Base-by-base conservation (phyloP, 805 yeast genomes). In the Pichia deserticola region DNA sequence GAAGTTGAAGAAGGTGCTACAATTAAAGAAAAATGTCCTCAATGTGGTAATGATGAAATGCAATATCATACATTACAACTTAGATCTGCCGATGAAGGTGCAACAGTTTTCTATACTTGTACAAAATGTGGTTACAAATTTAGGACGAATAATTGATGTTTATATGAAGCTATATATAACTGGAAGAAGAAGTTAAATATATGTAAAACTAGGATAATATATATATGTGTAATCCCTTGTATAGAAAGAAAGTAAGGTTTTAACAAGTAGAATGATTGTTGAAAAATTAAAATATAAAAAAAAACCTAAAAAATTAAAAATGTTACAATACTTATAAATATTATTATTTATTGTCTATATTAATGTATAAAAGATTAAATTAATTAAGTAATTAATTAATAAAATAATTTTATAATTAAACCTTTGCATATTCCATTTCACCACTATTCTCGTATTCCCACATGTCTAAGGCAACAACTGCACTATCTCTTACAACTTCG, bases 1-100 rank as follows among this genome's bases (percentile, higher is more conserved):
- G 97, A 92, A 57, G 69, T 87, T 42, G 95, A 84, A 52, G 97
- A 89, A 53, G 99, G 98, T 55, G 99, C 99, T 38, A 86, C 95
- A 11, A 93, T 93, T 66, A 86, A 90, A 66, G 99, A 93, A 68
- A 90, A 86, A 64, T 93, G 99, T 75, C 98, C 98, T n/a, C 82
- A 90, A 68, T 93, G 99, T 79, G 97, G 96, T 45, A 79, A 90
- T 69, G 97, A 93, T 63, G 97, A 93, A 69, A 95, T 95, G 99
- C 90, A 84, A 65, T 93, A 92, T 66, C 98, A 93, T 64, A 93
- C 99, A 5, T 74, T 93, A 58, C 99, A 93, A 70, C 77, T 93
- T 60, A 82, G 99, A 71, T 86, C 96, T 48, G 99, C 99, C 1
- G 99, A 93, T 76, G 99, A 93, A 77, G 99, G 99, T 77, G 96